Evolutionary conservation across 805 yeast genomes (phyloP), one percentile per base, ranked within the genome.

Genomic region (Kregervanrija fluxuum): DNA sequence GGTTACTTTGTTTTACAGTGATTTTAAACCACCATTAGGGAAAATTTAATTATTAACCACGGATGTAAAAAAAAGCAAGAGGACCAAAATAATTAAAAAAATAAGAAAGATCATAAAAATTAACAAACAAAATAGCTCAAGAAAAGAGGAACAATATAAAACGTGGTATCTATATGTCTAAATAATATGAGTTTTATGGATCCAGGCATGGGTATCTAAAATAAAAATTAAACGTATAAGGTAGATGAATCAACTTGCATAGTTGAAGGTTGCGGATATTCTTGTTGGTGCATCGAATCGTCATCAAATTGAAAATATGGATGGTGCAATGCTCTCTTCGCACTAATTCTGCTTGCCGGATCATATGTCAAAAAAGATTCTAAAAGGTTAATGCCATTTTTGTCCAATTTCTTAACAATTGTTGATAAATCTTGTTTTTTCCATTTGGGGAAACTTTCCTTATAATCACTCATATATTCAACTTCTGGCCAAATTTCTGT

Each of bases 401-500:
- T 68, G 63, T 90, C 96, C 48, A 93, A 71, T 11, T 79, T 75
- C 1, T 96, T 93, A 31, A 87, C 90, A 42, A 77, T 74, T 37
- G 74, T 75, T n/a, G 78, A 69, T 56, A 93, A 65, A 55, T 79
- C 77, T 64, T 80, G 85, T 57, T 82, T 80, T 37, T 74, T 65
- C 95, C 96, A 88, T 61, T 85, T 87, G 22, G 96, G 96, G 74
- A 90, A 88, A 14, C 95, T 85, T 39, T 91, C 80, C 66, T 89
- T 89, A 69, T 83, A 93, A 67, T 93, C 97, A 13, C 97, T 96
- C 62, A 93, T 71, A 49, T 84, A 78, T 37, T 82, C 77, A 38
- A 93, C 95, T 53, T 90, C 96, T 8, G 98, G 97, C 99, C 99
- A 93, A 14, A 77, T 71, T 42, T 85, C 86, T 62, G 88, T 96